These are phyloP conservation scores for Diaporthe aspalathi DNA, from an alignment of 2,329 filamentous ascomycete species.

Conservation along the genomic window DNA sequence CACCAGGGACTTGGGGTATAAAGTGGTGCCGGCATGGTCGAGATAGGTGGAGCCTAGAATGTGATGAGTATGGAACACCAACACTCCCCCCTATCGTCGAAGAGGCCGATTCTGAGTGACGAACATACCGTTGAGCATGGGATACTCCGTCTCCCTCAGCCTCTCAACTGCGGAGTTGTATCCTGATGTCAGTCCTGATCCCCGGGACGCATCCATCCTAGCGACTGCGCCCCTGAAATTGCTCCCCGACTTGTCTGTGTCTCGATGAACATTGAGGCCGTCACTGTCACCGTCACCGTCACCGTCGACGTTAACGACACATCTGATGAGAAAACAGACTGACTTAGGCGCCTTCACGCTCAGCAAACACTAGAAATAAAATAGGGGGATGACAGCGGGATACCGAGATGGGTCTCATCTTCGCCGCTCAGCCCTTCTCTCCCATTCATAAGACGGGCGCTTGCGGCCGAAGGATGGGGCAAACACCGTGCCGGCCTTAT, in stretches of 20 bases:
- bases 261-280: conserved; percentile 18
- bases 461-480: conserved; percentile 31
- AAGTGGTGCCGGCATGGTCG: conserved; percentile 94
- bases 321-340: not conserved
- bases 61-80: conserved; percentile 33
- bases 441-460: conserved; percentile 29
- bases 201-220: conserved; percentile 32
- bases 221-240: conserved; percentile 25
- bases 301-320: too few species aligned
- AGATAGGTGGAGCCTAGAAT: conserved; percentile 80
- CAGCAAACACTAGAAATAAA: not conserved
- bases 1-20: conserved; percentile 83
- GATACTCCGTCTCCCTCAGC: conserved; percentile 71
- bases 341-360: not conserved
- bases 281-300: too few species aligned
- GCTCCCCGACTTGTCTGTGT: not conserved
- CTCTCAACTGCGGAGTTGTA: conserved; percentile 72
- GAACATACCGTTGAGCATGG: conserved; percentile 73
- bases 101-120: not conserved
- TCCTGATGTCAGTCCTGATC: conserved; percentile 42
- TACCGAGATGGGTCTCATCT: not conserved
- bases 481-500: conserved; percentile 27
- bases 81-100: not conserved
- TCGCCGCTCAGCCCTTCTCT: not conserved
- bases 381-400: not conserved